phyloP scores from a whole-genome alignment of 345 rosid species.

The Pistacia vera region DNA sequence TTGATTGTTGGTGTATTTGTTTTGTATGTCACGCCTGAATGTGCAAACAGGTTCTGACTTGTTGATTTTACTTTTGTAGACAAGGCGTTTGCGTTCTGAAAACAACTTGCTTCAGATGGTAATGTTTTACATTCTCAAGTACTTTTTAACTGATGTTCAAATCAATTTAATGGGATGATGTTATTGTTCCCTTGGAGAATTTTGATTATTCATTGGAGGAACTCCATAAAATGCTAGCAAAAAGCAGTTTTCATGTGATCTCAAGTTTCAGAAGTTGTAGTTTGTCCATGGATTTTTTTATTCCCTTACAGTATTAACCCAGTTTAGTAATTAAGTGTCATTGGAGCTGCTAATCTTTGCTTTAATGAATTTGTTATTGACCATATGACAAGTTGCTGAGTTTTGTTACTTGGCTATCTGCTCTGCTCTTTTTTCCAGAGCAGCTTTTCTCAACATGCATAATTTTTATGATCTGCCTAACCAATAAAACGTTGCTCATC shows the following conservation, averaged over 20 bases:
- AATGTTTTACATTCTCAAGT: slow-evolving; percentile 22
- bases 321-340: background rate
- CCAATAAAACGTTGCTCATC: background rate
- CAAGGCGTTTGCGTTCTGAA: slow-evolving; percentile 58
- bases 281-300: slow-evolving; percentile 7
- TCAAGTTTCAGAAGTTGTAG: background rate
- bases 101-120: slow-evolving; percentile 90
- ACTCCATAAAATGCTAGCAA: background rate
- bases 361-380: background rate
- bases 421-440: background rate
- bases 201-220: slow-evolving; percentile 8
- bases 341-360: slow-evolving; percentile 2
- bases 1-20: background rate
- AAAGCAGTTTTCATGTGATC: background rate
- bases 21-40: slow-evolving; percentile 13
- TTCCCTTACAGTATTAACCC: background rate
- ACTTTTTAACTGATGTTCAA: slow-evolving; percentile 9
- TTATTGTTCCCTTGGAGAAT: background rate
- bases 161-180: slow-evolving; percentile 5
- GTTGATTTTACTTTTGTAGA: slow-evolving; percentile 41
- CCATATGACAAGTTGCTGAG: background rate
- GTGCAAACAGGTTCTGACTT: slow-evolving; percentile 12
- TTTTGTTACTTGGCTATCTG: background rate
- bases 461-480: background rate
- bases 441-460: background rate